Evolutionary conservation across 208 protist species (phyloP).

Genomic region (Balamuthia mandrillaris): DNA sequence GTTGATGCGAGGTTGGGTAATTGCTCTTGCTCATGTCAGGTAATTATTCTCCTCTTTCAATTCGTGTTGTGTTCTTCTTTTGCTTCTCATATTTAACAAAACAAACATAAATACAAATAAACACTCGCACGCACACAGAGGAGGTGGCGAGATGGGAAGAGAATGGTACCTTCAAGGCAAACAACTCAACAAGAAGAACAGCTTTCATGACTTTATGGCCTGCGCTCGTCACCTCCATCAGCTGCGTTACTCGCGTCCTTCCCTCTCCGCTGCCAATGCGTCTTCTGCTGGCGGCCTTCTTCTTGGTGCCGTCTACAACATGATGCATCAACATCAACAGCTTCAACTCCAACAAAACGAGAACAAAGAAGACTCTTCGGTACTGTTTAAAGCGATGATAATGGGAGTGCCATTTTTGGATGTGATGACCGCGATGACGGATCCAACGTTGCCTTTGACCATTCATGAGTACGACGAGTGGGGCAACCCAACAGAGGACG

Average conservation of each 20-base stretch:
- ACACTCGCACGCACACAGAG: not conserved
- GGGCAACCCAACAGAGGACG: constrained; percentile 16
- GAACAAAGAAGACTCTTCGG: too few species aligned
- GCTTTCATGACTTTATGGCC: constrained; percentile 12
- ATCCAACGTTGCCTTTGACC: constrained; percentile 35
- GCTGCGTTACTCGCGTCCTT: not conserved
- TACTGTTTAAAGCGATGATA: not conserved
- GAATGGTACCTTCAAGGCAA: constrained; percentile 24
- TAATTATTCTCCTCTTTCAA: too few species aligned
- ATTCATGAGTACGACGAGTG: constrained; percentile 54
- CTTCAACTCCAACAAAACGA: too few species aligned
- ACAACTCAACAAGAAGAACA: constrained; percentile 31
- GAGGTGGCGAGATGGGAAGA: constrained; percentile 32
- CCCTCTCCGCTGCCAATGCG: not conserved
- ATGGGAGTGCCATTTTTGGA: constrained; percentile 46
- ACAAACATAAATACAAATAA: too few species aligned
- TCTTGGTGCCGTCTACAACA: not conserved
- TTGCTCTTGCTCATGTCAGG: constrained; percentile 35
- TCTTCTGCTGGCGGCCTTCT: constrained; percentile 40
- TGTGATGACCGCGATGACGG: constrained; percentile 37
- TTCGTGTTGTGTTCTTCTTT: too few species aligned
- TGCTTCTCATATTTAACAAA: too few species aligned
- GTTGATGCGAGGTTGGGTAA: constrained; percentile 2
- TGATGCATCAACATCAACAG: too few species aligned
- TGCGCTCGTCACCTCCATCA: constrained; percentile 4